Evolutionary conservation across 2,329 filamentous ascomycete species (phyloP).

Genomic region (Venturia nashicola): DNA sequence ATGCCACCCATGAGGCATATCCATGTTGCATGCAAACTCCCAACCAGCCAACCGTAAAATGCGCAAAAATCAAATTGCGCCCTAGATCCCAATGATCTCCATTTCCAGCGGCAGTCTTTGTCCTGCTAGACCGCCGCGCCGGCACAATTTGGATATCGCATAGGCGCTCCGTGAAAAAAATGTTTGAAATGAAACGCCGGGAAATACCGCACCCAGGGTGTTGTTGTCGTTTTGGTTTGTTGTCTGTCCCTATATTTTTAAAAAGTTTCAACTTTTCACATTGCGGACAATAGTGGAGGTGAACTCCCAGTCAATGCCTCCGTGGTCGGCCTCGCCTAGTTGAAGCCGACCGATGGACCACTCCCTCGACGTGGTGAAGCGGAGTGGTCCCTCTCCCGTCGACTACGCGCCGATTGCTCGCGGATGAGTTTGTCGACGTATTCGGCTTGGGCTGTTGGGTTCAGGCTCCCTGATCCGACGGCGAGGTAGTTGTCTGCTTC

Average conservation of each 20-base stretch:
- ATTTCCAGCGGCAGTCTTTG: neutral
- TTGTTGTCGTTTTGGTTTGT: no score
- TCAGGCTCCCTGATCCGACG: conserved; percentile 22
- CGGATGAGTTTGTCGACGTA: conserved; percentile 36
- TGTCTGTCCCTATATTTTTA: neutral
- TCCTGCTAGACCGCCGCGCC: neutral
- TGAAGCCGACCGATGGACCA: neutral
- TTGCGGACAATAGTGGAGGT: neutral
- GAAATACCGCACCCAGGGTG: neutral
- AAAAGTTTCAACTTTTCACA: neutral
- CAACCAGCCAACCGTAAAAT: neutral
- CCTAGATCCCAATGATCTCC: neutral
- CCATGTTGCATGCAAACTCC: neutral
- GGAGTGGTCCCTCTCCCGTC: conserved; percentile 14
- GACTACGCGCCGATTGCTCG: conserved; percentile 27
- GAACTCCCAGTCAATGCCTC: neutral
- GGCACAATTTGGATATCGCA: neutral
- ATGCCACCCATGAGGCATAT: neutral
- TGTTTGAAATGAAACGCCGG: neutral
- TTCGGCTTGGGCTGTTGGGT: conserved; percentile 18
- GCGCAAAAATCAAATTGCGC: neutral
- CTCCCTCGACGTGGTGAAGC: neutral
- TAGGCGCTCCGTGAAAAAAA: neutral
- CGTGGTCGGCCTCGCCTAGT: neutral
- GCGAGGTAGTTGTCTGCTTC: conserved; percentile 34